Percentiles rank a stretch among this genome's conserved stretches.
These are phyloP conservation scores for Monilinia polystroma DNA, from an alignment of 2,329 filamentous ascomycete genomes.

Conservation along the genomic window DNA sequence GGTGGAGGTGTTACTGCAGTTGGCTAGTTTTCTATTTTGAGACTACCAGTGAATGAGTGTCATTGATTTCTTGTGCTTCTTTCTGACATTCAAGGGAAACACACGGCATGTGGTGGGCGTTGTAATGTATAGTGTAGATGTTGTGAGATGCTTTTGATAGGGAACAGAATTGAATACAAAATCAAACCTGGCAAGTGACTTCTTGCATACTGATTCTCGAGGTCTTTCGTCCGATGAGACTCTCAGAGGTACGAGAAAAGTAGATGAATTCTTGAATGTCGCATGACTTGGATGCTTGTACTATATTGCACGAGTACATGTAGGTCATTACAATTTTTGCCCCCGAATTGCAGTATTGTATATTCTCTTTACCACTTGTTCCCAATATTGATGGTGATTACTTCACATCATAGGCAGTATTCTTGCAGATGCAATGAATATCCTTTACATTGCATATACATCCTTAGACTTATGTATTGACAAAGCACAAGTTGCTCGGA, in stretches of 20 bases:
- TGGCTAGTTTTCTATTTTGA: conserved; percentile 14
- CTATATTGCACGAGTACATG: not conserved
- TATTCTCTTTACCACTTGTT: not conserved
- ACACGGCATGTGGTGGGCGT: conserved; percentile 2
- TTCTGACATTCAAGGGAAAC: not conserved
- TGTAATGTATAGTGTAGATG: not conserved
- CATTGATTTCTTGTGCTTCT: conserved; percentile 8
- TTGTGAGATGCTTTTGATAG: conserved; percentile 11
- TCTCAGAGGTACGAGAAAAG: not conserved
- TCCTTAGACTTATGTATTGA: not conserved
- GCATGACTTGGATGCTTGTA: conserved; percentile 20
- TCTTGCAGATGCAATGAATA: conserved; percentile 15
- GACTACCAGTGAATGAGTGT: not conserved
- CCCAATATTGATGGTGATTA: not conserved
- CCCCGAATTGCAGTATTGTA: not conserved
- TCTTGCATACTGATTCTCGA: conserved; percentile 20
- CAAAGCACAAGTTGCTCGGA: not conserved
- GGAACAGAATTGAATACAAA: conserved; percentile 1
- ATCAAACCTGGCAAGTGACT: conserved; percentile 22
- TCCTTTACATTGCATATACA: not conserved
- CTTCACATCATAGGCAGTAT: conserved; percentile 4
- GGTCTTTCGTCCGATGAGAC: conserved; percentile 19
- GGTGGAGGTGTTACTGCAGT: conserved; percentile 6
- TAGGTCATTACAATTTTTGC: not conserved
- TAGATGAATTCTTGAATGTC: conserved; percentile 11